A percentile compares a stretch with the other conserved stretches of the same genome.
phyloP scores from a whole-genome alignment of 2,329 filamentous ascomycete species.

The Fusarium dimerum region DNA sequence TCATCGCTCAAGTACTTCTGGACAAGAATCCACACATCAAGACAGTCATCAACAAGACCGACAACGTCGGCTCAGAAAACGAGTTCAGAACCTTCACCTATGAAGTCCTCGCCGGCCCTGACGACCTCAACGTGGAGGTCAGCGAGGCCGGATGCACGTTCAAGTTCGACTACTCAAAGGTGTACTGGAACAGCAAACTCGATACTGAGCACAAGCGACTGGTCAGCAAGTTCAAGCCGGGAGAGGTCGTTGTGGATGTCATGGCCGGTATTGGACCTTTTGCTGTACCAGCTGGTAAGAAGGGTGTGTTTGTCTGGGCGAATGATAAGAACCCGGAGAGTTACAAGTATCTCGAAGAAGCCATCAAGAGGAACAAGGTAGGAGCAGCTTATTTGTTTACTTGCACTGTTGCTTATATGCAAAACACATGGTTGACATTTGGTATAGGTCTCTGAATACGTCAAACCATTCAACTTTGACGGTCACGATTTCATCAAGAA shows the following conservation, averaged over 20 bases:
- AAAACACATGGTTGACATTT: conserved; percentile 9
- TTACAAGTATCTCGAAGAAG: conserved; percentile 69
- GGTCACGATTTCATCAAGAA: conserved; percentile 77
- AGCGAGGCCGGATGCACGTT: conserved; percentile 85
- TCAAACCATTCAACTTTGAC: conserved; percentile 79
- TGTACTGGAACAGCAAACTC: conserved; percentile 96
- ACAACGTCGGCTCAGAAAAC: conserved; percentile 82
- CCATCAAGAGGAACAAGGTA: conserved; percentile 79
- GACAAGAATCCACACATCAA: conserved; percentile 84
- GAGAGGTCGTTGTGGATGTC: conserved; percentile 90
- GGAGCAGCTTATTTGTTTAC: conserved; percentile 6
- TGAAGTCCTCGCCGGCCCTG: conserved; percentile 80
- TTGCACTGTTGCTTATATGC: not conserved
- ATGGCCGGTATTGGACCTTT: conserved; percentile 98
- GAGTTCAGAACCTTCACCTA: conserved; percentile 91
- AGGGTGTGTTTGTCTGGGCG: conserved; percentile 88
- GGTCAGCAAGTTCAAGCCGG: conserved; percentile 72
- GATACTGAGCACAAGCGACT: conserved; percentile 86
- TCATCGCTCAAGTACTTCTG: conserved; percentile 82
- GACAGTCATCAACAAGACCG: conserved; percentile 95
- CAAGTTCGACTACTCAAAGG: conserved; percentile 89
- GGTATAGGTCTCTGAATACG: conserved; percentile 63
- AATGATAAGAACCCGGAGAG: conserved; percentile 97
- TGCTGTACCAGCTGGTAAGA: conserved; percentile 86
- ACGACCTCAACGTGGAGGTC: conserved; percentile 81